Percentiles rank a stretch among this genome's conserved stretches.
Evolutionary conservation across 2,329 filamentous ascomycete genomes (phyloP).

Genomic region (Apiospora hydei): DNA sequence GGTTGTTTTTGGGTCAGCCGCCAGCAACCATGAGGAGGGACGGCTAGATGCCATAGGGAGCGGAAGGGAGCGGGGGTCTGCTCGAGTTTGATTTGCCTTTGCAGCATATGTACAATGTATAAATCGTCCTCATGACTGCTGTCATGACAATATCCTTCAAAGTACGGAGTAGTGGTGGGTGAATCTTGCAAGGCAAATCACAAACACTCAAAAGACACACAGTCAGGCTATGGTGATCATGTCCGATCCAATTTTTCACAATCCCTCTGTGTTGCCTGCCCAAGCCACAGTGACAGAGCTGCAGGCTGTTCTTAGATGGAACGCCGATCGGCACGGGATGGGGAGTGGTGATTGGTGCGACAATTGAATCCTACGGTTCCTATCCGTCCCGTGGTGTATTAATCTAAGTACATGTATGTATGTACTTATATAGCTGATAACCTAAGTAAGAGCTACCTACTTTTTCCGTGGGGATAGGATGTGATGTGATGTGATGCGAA

Average conservation of each 20-base stretch:
- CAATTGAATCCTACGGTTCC: neutral
- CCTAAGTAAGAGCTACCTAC: neutral
- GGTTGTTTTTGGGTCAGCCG: neutral
- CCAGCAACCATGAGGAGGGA: neutral
- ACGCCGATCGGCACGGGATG: neutral
- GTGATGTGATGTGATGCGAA: neutral
- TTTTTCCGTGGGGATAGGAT: neutral
- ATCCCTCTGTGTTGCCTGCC: neutral
- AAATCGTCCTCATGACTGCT: slow-evolving; percentile 9
- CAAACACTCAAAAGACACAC: neutral
- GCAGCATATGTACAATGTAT: slow-evolving; percentile 20
- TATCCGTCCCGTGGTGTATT: neutral
- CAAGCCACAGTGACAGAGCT: neutral
- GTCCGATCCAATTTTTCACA: neutral
- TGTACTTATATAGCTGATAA: neutral
- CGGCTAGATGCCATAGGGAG: neutral
- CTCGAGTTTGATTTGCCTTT: slow-evolving; percentile 10
- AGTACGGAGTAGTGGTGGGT: neutral
- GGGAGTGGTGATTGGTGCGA: slow-evolving; percentile 1
- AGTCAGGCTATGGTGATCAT: neutral
- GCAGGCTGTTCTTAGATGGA: neutral
- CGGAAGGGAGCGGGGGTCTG: neutral
- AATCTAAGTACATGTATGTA: neutral
- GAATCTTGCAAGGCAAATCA: neutral
- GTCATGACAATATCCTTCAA: neutral